These are phyloP conservation scores for Camellia japonica DNA, from an alignment of 148 eudicot genomes.

Conservation along the genomic window DNA sequence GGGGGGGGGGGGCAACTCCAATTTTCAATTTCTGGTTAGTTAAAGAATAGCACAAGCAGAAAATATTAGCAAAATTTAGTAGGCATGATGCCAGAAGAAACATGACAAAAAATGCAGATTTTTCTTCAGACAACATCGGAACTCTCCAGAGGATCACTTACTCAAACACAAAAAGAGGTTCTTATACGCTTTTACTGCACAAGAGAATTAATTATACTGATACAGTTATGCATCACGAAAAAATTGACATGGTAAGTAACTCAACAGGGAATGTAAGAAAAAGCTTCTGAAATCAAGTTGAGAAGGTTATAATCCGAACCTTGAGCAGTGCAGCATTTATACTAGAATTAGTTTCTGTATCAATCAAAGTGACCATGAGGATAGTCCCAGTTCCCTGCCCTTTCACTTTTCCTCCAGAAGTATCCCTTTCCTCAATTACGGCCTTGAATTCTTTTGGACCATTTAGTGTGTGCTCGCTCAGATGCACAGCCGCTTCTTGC, in stretches of 20 bases:
- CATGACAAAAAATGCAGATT: neutral
- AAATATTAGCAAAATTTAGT: no score
- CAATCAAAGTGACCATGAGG: slow-evolving; percentile 65
- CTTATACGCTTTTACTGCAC: neutral
- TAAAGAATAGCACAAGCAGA: no score
- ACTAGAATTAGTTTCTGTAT: slow-evolving; percentile 48
- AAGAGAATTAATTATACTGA: neutral
- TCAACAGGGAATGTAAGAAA: neutral
- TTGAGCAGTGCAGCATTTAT: slow-evolving; percentile 73
- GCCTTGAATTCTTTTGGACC: slow-evolving; percentile 69
- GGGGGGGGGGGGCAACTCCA: neutral
- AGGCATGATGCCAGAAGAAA: neutral
- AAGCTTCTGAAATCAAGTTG: slow-evolving; percentile 5
- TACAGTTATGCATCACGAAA: neutral
- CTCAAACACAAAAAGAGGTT: neutral
- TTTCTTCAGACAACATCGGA: neutral
- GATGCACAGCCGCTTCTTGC: slow-evolving; percentile 72
- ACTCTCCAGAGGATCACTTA: neutral
- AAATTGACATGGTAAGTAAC: neutral
- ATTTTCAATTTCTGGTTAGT: neutral
- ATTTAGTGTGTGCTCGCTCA: slow-evolving; percentile 63
- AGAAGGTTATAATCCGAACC: slow-evolving; percentile 41
- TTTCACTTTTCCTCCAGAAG: slow-evolving; percentile 83
- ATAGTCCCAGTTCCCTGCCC: slow-evolving; percentile 93
- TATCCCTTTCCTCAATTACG: slow-evolving; percentile 72